Evolutionary conservation across 1,284 basidiomycete genomes (phyloP).

Genomic region (Microbotryum lychnidis-dioicae): DNA sequence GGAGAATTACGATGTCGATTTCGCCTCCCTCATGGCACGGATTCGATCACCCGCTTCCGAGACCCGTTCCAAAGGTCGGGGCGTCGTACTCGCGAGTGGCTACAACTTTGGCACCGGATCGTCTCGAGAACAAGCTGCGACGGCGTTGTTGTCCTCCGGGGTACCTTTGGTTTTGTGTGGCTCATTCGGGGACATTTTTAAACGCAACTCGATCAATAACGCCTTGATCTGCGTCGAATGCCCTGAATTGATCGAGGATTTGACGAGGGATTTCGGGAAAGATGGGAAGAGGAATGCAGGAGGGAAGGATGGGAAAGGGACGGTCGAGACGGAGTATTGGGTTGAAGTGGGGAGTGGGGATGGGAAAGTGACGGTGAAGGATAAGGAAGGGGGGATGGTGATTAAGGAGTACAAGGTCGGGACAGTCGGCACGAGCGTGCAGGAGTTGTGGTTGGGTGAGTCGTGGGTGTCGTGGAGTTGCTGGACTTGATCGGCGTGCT

Average conservation of each 20-base stretch:
- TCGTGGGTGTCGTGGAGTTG: background rate
- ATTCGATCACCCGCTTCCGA: constrained; percentile 42
- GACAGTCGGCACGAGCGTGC: constrained; percentile 78
- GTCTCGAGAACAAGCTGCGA: constrained; percentile 97
- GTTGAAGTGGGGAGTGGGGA: constrained; percentile 62
- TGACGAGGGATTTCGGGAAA: constrained; percentile 65
- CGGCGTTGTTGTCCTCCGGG: constrained; percentile 88
- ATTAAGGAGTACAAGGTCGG: constrained; percentile 58
- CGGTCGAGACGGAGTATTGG: constrained; percentile 60
- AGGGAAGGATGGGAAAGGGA: constrained; percentile 67
- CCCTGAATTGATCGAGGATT: constrained; percentile 75
- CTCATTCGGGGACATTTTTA: constrained; percentile 98
- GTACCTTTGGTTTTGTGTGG: constrained; percentile 89
- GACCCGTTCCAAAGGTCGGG: constrained; percentile 42
- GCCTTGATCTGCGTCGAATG: constrained; percentile 91
- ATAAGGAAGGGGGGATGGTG: constrained; percentile 46
- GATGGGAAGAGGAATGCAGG: constrained; percentile 67
- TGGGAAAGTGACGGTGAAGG: constrained; percentile 50
- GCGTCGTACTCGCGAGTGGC: constrained; percentile 78
- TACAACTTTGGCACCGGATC: constrained; percentile 99
- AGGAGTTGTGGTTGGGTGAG: constrained; percentile 59
- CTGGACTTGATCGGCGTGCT: too few species aligned
- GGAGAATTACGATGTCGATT: constrained; percentile 95
- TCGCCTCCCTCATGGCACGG: constrained; percentile 64
- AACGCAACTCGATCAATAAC: constrained; percentile 98